phyloP scores from a whole-genome alignment of 2,329 filamentous ascomycete genomes.

The Rhynchosporium graminicola region DNA sequence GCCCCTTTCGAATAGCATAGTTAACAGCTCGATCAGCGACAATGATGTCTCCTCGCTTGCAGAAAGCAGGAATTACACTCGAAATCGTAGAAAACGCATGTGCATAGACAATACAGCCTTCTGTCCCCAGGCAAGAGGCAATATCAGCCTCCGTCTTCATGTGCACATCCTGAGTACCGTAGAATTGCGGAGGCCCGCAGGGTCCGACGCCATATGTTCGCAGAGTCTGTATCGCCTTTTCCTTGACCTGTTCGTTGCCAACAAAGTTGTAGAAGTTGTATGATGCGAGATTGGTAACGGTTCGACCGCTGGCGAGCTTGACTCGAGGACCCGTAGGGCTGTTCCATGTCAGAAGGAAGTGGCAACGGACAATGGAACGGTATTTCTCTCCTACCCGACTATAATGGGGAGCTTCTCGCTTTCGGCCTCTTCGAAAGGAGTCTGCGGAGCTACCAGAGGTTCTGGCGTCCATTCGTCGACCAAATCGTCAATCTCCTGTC shows the following conservation, averaged over 20 bases:
- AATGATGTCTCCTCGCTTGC: constrained; percentile 95
- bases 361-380: not conserved
- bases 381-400: constrained; percentile 66
- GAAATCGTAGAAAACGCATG: constrained; percentile 96
- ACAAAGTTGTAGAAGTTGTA: constrained; percentile 99
- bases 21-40: constrained; percentile 93
- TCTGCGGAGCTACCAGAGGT: constrained; percentile 76
- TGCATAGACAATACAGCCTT: constrained; percentile 91
- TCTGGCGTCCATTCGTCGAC: constrained; percentile 97
- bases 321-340: constrained; percentile 88
- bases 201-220: constrained; percentile 95
- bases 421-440: constrained; percentile 75
- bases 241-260: constrained; percentile 86
- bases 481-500: constrained; percentile 87
- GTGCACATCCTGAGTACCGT: constrained; percentile 97
- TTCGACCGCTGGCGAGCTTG: constrained; percentile 84
- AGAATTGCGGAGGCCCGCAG: constrained; percentile 95
- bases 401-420: constrained; percentile 85
- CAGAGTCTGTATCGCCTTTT: constrained; percentile 91
- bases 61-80: constrained; percentile 96
- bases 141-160: constrained; percentile 96
- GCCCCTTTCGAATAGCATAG: constrained; percentile 89
- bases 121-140: constrained; percentile 82
- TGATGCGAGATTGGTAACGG: constrained; percentile 88
- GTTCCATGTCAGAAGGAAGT: constrained; percentile 16